A percentile compares a stretch with the other conserved stretches of the same genome.
phyloP scores from a whole-genome alignment of 2,329 filamentous ascomycete species.

The Bertia moriformis region DNA sequence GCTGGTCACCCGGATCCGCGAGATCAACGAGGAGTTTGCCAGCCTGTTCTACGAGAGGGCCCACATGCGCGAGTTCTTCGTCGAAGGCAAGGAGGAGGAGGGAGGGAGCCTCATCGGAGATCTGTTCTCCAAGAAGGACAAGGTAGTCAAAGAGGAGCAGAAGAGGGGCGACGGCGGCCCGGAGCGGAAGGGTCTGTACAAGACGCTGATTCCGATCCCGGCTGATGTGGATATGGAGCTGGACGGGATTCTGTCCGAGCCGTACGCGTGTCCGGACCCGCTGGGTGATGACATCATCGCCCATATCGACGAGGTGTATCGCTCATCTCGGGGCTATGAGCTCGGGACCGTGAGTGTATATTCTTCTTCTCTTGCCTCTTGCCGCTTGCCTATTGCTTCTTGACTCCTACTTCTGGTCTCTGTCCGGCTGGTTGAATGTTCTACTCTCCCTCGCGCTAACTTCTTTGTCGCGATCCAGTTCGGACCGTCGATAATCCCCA shows the following conservation, averaged over 20 bases:
- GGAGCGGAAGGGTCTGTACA: too few species aligned
- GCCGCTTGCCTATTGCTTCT: conserved; percentile 1
- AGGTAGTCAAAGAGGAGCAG: too few species aligned
- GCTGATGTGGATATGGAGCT: conserved; percentile 7
- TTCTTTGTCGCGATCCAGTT: conserved; percentile 13
- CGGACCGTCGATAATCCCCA: conserved; percentile 21
- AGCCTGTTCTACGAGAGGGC: conserved; percentile 11
- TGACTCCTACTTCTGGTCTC: too few species aligned
- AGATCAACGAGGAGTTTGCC: conserved; percentile 20
- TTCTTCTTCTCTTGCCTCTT: neutral
- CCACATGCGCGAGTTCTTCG: conserved; percentile 11
- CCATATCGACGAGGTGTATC: conserved; percentile 27
- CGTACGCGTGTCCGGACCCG: conserved; percentile 6
- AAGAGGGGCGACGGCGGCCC: too few species aligned
- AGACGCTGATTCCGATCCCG: too few species aligned
- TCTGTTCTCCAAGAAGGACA: too few species aligned
- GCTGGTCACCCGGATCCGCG: conserved; percentile 21
- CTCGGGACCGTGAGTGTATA: conserved; percentile 27
- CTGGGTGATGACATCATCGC: conserved; percentile 18
- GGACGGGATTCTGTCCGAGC: conserved; percentile 11
- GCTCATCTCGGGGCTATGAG: conserved; percentile 32
- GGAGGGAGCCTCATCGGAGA: too few species aligned
- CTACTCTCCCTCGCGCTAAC: conserved; percentile 5
- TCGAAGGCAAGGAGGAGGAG: conserved; percentile 2
- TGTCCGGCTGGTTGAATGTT: conserved; percentile 2